These are phyloP conservation scores for Tephrocybe rancida DNA, from an alignment of 768 basidiomycete genomes.

Conservation along the genomic window DNA sequence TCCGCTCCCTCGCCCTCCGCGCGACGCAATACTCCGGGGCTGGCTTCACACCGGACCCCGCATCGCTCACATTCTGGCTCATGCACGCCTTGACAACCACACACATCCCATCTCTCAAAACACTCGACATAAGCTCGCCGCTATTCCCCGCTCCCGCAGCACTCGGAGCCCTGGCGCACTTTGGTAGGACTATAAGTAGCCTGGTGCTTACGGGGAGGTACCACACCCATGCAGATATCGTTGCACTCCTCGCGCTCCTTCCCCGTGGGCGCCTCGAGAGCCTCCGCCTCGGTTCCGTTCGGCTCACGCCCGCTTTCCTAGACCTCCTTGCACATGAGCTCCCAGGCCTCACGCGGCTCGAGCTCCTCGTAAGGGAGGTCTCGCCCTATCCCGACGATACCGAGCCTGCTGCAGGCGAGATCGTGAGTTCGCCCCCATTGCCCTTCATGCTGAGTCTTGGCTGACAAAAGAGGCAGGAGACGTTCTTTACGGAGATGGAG, in stretches of 20 bases:
- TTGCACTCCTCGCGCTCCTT: conserved; percentile 28
- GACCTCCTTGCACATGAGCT: conserved; percentile 41
- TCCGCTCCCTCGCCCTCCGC: conserved; percentile 40
- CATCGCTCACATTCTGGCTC: conserved; percentile 41
- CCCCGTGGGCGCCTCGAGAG: conserved; percentile 24
- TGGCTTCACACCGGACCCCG: conserved; percentile 29
- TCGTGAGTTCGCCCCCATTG: neutral
- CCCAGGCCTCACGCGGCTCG: conserved; percentile 35
- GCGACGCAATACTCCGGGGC: conserved; percentile 43
- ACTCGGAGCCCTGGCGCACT: conserved; percentile 43
- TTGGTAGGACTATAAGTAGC: conserved; percentile 34
- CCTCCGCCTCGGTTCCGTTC: conserved; percentile 41
- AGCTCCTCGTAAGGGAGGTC: conserved; percentile 41
- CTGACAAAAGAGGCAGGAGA: too few relatives aligned
- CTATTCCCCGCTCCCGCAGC: conserved; percentile 40
- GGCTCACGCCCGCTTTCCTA: conserved; percentile 42
- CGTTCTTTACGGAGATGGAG: conserved; percentile 38
- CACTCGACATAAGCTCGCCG: conserved; percentile 22
- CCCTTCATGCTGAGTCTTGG: too few relatives aligned
- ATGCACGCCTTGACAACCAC: conserved; percentile 26
- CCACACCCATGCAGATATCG: conserved; percentile 37
- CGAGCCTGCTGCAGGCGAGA: conserved; percentile 2
- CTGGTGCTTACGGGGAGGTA: conserved; percentile 42
- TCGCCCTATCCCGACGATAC: conserved; percentile 28
- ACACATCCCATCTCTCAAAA: conserved; percentile 22